A percentile compares a stretch with the other conserved stretches of the same genome.
phyloP scores from a whole-genome alignment of 2,329 filamentous ascomycete genomes.

The Colletotrichum filicis region DNA sequence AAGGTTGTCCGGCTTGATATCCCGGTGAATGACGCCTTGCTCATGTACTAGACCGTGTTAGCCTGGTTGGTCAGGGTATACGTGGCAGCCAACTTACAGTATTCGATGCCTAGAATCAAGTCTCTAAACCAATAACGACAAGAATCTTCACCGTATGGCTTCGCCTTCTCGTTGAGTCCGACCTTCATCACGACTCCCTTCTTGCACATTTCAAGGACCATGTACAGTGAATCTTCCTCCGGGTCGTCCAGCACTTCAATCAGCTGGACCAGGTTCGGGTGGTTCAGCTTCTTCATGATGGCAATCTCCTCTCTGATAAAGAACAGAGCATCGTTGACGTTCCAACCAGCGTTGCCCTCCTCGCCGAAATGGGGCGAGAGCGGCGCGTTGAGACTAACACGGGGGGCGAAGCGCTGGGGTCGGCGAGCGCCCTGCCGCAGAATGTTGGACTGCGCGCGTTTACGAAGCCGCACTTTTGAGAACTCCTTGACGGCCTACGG shows the following conservation, averaged over 20 bases:
- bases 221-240: constrained; percentile 94
- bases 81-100: constrained; percentile 66
- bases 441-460: constrained; percentile 90
- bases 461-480: constrained; percentile 90
- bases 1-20: constrained; percentile 98
- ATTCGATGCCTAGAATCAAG: constrained; percentile 93
- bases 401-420: constrained; percentile 51
- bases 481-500: constrained; percentile 96
- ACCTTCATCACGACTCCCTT: constrained; percentile 98
- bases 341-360: constrained; percentile 11
- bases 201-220: constrained; percentile 99
- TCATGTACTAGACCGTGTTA: constrained; percentile 74
- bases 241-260: constrained; percentile 97
- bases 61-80: not conserved
- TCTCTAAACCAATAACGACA: constrained; percentile 96
- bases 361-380: constrained; percentile 40
- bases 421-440: constrained; percentile 66
- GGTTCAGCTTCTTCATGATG: constrained; percentile 98
- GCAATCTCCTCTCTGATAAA: constrained; percentile 96
- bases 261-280: constrained; percentile 91
- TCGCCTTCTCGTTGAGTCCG: constrained; percentile 82
- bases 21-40: constrained; percentile 93
- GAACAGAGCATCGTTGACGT: constrained; percentile 67
- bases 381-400: constrained; percentile 42
- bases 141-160: constrained; percentile 83